Evolutionary conservation across 1,284 basidiomycete species (phyloP), one percentile per base, ranked within the genome.

Genomic region (Phellopilus nigrolimitatus): DNA sequence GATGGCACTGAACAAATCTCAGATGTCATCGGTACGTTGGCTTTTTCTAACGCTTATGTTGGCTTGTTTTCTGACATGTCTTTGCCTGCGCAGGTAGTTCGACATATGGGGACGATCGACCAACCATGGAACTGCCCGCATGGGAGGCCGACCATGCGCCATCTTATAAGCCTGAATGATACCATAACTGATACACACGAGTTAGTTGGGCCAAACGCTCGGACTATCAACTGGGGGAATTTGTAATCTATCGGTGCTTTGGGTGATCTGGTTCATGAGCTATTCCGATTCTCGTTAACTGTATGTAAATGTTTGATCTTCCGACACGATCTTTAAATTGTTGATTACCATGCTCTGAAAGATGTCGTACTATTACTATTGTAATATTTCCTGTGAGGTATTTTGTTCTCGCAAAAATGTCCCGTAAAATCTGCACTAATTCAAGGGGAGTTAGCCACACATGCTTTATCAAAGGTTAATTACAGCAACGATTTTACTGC

Each of bases 81-180:
- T 24, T 28, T 58, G 22, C 43, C 22, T 56, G 37, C 36, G 24
- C 56, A 94, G 89, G 81, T 98, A 52, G 73, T 99, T 1, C 78
- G 79, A 42, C 91, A 98, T 66, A 97, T 99, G 93, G 91, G 91
- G 34, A 87, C 79, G 5, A 94, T 99, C 74, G 91, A 97, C 60
- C 93, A 97, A 62, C 97, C 95, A 0, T 99, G 97, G 93, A 92
- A 95, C 55, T 98, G 95, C 64, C 95, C 95, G 2, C 95, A 97
- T 64, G 95, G 95, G 3, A 73, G 95, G 39, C 95, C 95, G 1
- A 99, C 95, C 5, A 97, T 97, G 92, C 82, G 95, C 21, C 91
- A 94, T 71, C 68, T 94, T 24, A 58, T 61, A 5, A 69, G 48
- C 38, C 45, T 62, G 42, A 31, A 27, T 17, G 43, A 51, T 27